Evolutionary conservation across 805 yeast genomes (phyloP).

Genomic region (Helenozyma baotianmanensis): DNA sequence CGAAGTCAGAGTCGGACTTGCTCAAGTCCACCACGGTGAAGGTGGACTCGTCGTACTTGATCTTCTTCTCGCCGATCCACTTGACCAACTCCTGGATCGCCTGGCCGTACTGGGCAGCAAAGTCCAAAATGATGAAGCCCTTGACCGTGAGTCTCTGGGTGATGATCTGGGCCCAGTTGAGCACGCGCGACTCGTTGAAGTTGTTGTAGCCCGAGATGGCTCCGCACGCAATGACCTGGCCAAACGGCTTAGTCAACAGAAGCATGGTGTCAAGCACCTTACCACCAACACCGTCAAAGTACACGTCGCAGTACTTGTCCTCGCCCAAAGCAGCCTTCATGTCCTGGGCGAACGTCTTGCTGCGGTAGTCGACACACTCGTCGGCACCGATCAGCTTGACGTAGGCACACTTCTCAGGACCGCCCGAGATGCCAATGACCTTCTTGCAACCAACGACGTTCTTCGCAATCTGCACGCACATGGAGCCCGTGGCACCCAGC

Average conservation of each 20-base stretch:
- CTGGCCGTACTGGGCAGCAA: conserved; percentile 6
- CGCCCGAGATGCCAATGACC: conserved; percentile 61
- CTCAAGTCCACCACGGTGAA: conserved; percentile 16
- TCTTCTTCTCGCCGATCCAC: conserved; percentile 16
- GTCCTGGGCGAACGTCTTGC: conserved; percentile 4
- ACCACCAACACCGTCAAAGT: conserved; percentile 25
- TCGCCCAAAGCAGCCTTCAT: conserved; percentile 2
- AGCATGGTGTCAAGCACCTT: conserved; percentile 17
- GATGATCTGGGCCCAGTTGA: conserved; percentile 40
- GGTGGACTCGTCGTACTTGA: conserved; percentile 12
- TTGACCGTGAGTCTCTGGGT: conserved; percentile 31
- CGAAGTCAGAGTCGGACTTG: conserved; percentile 24
- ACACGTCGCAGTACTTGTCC: conserved; percentile 15
- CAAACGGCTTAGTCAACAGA: conserved; percentile 19
- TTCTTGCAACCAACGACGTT: conserved; percentile 46
- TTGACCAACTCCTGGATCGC: conserved; percentile 11
- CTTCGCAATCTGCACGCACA: conserved; percentile 53
- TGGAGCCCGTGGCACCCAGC: conserved; percentile 65
- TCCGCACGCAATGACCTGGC: conserved; percentile 55
- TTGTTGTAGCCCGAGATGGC: conserved; percentile 56
- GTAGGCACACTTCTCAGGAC: conserved; percentile 47
- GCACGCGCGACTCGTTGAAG: conserved; percentile 28
- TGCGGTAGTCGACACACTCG: conserved; percentile 46
- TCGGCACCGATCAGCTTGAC: conserved; percentile 54
- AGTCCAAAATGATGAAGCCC: conserved; percentile 22